Evolutionary conservation across 192 early-diverging fungal species (phyloP).

Genomic region (Coemansia sp.): DNA sequence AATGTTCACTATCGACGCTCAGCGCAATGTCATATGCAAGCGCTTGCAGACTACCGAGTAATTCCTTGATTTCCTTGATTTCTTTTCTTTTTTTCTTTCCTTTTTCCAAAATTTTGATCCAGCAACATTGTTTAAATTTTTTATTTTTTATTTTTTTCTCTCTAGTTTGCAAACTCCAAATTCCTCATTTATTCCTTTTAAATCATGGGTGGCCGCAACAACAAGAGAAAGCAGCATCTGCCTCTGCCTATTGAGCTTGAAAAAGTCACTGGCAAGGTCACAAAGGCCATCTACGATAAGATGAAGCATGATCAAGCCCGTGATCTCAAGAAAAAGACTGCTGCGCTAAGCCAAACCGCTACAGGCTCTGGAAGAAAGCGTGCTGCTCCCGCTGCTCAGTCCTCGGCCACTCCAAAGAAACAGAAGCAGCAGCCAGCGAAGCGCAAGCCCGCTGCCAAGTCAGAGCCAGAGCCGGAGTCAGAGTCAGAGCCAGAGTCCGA

Average conservation of each 20-base stretch:
- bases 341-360: constrained; percentile 8
- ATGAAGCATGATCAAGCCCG: constrained; percentile 31
- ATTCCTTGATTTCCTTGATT: background rate
- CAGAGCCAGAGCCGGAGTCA: background rate
- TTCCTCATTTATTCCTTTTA: background rate
- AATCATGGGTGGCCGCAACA: constrained; percentile 52
- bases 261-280: constrained; percentile 45
- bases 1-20: constrained; percentile 37
- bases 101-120: background rate
- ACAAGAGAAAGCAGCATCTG: constrained; percentile 48
- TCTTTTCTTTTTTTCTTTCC: background rate
- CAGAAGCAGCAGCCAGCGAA: background rate
- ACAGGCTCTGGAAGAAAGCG: background rate
- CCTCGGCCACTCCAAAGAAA: background rate
- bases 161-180: background rate
- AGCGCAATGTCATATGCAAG: constrained; percentile 41
- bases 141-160: background rate
- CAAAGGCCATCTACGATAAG: constrained; percentile 34
- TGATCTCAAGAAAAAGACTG: constrained; percentile 29
- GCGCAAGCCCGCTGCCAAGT: background rate
- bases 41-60: constrained; percentile 3
- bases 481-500: constrained; percentile 3
- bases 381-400: background rate
- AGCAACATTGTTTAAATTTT: background rate
- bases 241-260: constrained; percentile 48